phyloP scores from a whole-genome alignment of 495 filamentous ascomycete species.

The Cladorrhinum samala region DNA sequence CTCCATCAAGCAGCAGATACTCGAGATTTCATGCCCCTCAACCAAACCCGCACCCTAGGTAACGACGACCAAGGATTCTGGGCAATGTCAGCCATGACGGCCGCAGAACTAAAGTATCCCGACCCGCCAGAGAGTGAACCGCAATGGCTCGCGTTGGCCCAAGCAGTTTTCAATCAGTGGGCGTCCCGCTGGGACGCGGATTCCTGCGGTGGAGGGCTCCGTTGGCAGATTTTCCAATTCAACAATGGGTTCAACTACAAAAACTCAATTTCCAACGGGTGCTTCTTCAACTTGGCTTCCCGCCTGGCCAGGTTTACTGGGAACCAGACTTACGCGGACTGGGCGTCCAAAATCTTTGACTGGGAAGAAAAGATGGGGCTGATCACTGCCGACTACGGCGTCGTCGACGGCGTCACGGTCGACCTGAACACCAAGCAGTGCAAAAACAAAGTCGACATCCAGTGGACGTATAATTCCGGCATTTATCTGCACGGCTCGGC shows the following conservation, averaged over 20 bases:
- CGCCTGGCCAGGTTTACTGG: conserved; percentile 68
- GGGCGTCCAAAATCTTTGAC: conserved; percentile 65
- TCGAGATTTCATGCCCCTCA: conserved; percentile 69
- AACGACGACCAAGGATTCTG: conserved; percentile 89
- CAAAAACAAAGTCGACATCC: conserved; percentile 51
- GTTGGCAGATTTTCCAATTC: conserved; percentile 81
- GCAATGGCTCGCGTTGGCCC: conserved; percentile 72
- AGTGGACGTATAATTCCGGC: conserved; percentile 74
- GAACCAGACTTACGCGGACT: conserved; percentile 68
- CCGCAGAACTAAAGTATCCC: conserved; percentile 72
- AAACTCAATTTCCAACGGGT: conserved; percentile 72
- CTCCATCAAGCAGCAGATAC: conserved; percentile 64
- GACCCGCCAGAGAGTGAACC: conserved; percentile 55
- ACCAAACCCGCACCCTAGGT: conserved; percentile 69
- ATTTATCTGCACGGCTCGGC: conserved; percentile 68
- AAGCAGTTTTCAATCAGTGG: conserved; percentile 72
- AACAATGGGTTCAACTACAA: conserved; percentile 78
- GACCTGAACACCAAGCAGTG: conserved; percentile 43
- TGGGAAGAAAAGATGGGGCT: conserved; percentile 60
- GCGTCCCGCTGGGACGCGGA: conserved; percentile 60
- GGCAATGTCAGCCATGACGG: conserved; percentile 75
- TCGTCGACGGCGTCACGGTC: conserved; percentile 63
- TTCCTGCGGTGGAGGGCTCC: conserved; percentile 68
- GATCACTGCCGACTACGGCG: conserved; percentile 53
- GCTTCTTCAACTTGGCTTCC: conserved; percentile 76